Percentiles rank a stretch among this genome's conserved stretches.
Evolutionary conservation across 345 rosid species (phyloP).

Genomic region (Triadica sebifera): DNA sequence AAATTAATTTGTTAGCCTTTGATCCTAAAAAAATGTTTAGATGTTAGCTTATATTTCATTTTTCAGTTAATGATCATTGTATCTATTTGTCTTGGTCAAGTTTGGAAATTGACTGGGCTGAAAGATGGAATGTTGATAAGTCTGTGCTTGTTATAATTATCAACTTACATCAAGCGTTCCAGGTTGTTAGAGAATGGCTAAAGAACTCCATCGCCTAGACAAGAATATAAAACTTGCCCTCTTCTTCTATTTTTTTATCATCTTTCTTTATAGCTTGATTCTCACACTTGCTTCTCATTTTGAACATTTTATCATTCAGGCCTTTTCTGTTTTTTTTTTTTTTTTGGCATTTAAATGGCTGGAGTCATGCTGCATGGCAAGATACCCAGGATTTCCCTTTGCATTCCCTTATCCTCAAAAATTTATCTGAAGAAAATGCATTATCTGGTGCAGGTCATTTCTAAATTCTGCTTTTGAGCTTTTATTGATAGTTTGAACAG

Average conservation of each 20-base stretch:
- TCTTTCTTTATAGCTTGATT: background rate
- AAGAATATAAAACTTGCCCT: background rate
- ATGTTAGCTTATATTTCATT: background rate
- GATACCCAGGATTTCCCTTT: constrained; percentile 59
- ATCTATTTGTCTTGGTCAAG: background rate
- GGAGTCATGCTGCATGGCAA: constrained; percentile 93
- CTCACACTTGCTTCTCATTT: constrained; percentile 6
- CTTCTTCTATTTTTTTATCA: background rate
- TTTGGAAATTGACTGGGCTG: background rate
- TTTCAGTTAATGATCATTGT: background rate
- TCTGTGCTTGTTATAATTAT: background rate
- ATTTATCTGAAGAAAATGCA: constrained; percentile 20
- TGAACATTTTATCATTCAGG: constrained; percentile 18
- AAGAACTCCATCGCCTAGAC: background rate
- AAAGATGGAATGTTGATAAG: no score
- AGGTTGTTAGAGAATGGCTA: background rate
- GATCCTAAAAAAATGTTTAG: background rate
- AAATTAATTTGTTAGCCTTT: no score
- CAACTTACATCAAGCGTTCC: background rate
- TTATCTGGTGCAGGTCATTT: constrained; percentile 65
- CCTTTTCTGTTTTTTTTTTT: no score
- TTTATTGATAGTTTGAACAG: constrained; percentile 83
- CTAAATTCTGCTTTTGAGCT: constrained; percentile 94
- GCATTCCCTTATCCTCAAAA: constrained; percentile 39
- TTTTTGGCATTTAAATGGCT: constrained; percentile 88